These are phyloP conservation scores for Pelargonium nanum DNA, from an alignment of 345 rosid genomes.

Conservation along the genomic window DNA sequence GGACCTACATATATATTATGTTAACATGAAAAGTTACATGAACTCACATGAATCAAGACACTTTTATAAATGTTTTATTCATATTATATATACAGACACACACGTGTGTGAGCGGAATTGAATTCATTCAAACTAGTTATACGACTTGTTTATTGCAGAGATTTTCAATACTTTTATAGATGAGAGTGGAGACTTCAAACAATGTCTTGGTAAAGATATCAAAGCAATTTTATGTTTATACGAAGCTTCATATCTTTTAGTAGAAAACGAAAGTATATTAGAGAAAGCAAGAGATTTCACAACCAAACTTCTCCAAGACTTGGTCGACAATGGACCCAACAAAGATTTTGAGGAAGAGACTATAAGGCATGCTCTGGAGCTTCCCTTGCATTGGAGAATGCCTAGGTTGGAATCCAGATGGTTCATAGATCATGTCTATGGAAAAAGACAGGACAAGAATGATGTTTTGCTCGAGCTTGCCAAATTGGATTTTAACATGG, in stretches of 20 bases:
- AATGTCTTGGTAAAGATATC: slow-evolving; percentile 3
- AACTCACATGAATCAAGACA: too few species aligned
- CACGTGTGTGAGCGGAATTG: too few species aligned
- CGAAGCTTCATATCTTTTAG: slow-evolving; percentile 12
- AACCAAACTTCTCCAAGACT: not conserved
- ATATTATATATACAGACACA: too few species aligned
- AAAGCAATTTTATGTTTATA: slow-evolving; percentile 11
- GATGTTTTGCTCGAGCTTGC: slow-evolving; percentile 27
- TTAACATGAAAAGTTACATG: too few species aligned
- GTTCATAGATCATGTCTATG: slow-evolving; percentile 33
- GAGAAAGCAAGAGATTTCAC: slow-evolving; percentile 12
- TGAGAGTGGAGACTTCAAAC: slow-evolving; percentile 2
- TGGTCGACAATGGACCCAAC: slow-evolving; percentile 2
- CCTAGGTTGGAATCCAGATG: slow-evolving; percentile 37
- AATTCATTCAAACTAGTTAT: too few species aligned
- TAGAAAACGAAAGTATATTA: slow-evolving; percentile 13
- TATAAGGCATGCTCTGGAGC: not conserved
- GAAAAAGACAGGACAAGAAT: slow-evolving; percentile 4
- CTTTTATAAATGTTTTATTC: too few species aligned
- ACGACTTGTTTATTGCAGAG: slow-evolving; percentile 11
- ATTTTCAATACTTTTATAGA: slow-evolving; percentile 9
- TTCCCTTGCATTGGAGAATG: slow-evolving; percentile 31
- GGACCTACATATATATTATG: too few species aligned
- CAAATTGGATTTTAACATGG: slow-evolving; percentile 29
- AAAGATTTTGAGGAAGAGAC: not conserved